Evolutionary conservation across 169 alveolate genomes (phyloP).

Genomic region (Plasmodium vivax): DNA sequence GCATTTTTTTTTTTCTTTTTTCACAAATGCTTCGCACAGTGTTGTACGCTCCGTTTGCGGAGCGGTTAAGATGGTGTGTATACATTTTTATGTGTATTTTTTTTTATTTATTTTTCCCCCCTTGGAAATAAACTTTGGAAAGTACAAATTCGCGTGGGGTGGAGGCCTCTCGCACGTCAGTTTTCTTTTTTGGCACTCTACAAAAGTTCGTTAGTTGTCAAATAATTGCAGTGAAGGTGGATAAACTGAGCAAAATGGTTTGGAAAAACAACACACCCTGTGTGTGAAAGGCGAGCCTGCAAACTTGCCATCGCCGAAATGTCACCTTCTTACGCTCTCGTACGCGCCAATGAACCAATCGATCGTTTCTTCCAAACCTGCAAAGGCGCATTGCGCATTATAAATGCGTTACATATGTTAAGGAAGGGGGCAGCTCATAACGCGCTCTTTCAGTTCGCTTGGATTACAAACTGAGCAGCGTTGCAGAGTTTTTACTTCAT

Average conservation of each 20-base stretch:
- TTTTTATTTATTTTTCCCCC: background rate
- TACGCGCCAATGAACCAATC: constrained; percentile 53
- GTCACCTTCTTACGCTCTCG: constrained; percentile 45
- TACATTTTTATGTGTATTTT: background rate
- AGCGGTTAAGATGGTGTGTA: background rate
- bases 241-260: background rate
- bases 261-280: background rate
- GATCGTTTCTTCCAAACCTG: constrained; percentile 70
- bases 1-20: background rate
- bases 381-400: background rate
- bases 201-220: background rate
- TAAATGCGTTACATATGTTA: background rate
- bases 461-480: background rate
- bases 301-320: background rate
- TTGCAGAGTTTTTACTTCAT: background rate
- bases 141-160: background rate
- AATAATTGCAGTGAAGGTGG: background rate
- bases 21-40: background rate
- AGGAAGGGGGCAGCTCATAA: background rate
- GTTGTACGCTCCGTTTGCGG: background rate
- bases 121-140: background rate
- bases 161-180: background rate
- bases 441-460: background rate
- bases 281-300: background rate
- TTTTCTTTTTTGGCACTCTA: background rate